Evolutionary conservation across 331 rosid genomes (phyloP).

Genomic region (Rhamnella rubrinervis): DNA sequence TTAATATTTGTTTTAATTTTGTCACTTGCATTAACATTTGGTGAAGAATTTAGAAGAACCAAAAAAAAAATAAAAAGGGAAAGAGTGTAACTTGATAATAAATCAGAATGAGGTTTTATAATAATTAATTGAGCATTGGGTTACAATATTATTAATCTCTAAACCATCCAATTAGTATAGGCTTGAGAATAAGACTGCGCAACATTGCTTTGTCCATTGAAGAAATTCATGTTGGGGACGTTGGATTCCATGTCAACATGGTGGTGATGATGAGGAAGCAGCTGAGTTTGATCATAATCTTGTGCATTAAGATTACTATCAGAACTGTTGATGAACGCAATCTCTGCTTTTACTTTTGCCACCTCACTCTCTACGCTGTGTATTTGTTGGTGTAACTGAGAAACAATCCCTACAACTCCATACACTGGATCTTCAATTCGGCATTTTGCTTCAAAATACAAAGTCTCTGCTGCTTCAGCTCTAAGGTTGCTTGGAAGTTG

Average conservation of each 20-base stretch:
- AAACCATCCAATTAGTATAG: constrained; percentile 22
- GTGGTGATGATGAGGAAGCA: too few relatives aligned
- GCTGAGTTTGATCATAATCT: background rate
- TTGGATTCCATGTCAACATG: constrained; percentile 17
- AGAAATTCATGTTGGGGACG: constrained; percentile 5
- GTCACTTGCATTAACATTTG: too few relatives aligned
- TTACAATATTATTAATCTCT: background rate
- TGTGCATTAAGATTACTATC: background rate
- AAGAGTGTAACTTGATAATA: too few relatives aligned
- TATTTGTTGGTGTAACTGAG: constrained; percentile 42
- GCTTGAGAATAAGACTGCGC: constrained; percentile 23
- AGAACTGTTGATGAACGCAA: constrained; percentile 24
- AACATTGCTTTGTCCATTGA: constrained; percentile 18
- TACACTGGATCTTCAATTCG: constrained; percentile 59
- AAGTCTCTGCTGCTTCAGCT: constrained; percentile 45
- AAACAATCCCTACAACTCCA: constrained; percentile 57
- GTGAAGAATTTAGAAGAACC: too few relatives aligned
- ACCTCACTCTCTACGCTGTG: constrained; percentile 29
- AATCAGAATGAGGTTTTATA: too few relatives aligned
- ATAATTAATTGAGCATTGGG: background rate
- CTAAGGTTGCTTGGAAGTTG: constrained; percentile 42
- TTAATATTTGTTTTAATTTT: too few relatives aligned
- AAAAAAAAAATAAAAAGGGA: too few relatives aligned
- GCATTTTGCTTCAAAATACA: constrained; percentile 54
- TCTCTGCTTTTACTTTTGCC: constrained; percentile 47